A percentile compares a stretch with the other conserved stretches of the same genome.
These are phyloP conservation scores for Aplosporella prunicola DNA, from an alignment of 2,329 filamentous ascomycete genomes.

Conservation along the genomic window DNA sequence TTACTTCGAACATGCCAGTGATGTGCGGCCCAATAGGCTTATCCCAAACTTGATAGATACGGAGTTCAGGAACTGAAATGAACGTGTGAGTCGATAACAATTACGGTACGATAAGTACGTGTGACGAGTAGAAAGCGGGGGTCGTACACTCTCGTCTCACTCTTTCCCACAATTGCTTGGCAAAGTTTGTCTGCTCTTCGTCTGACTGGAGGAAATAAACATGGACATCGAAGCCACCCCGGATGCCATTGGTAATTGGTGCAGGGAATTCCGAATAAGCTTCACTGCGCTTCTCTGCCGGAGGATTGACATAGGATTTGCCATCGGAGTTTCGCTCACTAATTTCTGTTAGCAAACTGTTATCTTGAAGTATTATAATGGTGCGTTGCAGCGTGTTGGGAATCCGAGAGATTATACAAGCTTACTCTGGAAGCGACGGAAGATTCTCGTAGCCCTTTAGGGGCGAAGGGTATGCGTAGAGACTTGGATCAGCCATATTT, in stretches of 20 bases:
- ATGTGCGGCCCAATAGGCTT: conserved; percentile 72
- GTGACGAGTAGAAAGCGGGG: background rate
- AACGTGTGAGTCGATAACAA: too few species aligned
- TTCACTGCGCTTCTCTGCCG: conserved; percentile 50
- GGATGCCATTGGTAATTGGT: conserved; percentile 55
- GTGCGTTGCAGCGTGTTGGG: background rate
- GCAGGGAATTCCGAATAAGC: conserved; percentile 62
- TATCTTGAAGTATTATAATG: conserved; percentile 1
- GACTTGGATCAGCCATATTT: conserved; percentile 32
- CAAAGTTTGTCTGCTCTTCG: conserved; percentile 54
- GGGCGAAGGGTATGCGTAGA: conserved; percentile 47
- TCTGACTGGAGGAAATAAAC: conserved; percentile 68
- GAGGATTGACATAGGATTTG: conserved; percentile 65
- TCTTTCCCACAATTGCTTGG: conserved; percentile 63
- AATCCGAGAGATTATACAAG: background rate
- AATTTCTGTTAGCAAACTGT: too few species aligned
- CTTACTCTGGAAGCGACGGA: conserved; percentile 43
- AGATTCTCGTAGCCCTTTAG: conserved; percentile 49
- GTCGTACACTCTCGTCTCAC: conserved; percentile 67
- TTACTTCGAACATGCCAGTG: conserved; percentile 86
- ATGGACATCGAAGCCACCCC: conserved; percentile 77
- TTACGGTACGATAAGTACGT: too few species aligned
- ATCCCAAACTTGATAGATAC: conserved; percentile 73
- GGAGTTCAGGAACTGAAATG: conserved; percentile 74
- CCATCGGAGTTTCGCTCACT: conserved; percentile 59